Evolutionary conservation across 2,329 filamentous ascomycete genomes (phyloP), one percentile per base, ranked within the genome.

Genomic region (Alternaria ethzedia): DNA sequence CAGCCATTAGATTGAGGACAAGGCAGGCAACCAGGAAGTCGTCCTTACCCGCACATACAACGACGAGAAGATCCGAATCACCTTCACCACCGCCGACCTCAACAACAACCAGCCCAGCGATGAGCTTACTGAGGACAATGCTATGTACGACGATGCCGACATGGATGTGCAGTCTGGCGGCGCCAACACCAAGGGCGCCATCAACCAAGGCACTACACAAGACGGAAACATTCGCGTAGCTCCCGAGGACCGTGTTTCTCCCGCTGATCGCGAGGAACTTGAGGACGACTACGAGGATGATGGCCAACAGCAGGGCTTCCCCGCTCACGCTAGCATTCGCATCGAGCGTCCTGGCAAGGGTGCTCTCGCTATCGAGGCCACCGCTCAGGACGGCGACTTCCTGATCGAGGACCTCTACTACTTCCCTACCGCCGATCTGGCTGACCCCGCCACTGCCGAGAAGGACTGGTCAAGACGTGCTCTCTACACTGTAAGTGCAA

Each of bases 351-450:
- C 91, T 64, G 88, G 87, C 82, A 91, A 92, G 77, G 94, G 95
- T 64, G 93, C 93, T 26, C 87, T 99, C 68, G 90, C 91, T 81
- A 89, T 99, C 73, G 93, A 97, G 81, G 91, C 94, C 64, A 85
- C 91, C 64, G 93, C 93, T 30, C 91, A 96, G 83, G 92, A 97
- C 72, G 94, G 94, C 74, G 85, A 89, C 79, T 90, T 98, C 80
- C 85, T 93, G 73, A 91, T 98, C 77, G 92, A 97, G 79, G 95
- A 96, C 83, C 88, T 98, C 75, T 94, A 91, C 82, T 95, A 93
- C 86, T 96, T 93, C 85, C 85, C 88, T 73, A 90, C 94, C 72
- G 86, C 91, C 64, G 89, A 91, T 62, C 84, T 96, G 68, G 93
- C 95, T 45, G 89, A 93, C 78, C 89, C 91, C 67, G 85, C 90